These are phyloP conservation scores for Talaromyces pinophilus DNA, from an alignment of 2,329 filamentous ascomycete genomes.

Conservation along the genomic window DNA sequence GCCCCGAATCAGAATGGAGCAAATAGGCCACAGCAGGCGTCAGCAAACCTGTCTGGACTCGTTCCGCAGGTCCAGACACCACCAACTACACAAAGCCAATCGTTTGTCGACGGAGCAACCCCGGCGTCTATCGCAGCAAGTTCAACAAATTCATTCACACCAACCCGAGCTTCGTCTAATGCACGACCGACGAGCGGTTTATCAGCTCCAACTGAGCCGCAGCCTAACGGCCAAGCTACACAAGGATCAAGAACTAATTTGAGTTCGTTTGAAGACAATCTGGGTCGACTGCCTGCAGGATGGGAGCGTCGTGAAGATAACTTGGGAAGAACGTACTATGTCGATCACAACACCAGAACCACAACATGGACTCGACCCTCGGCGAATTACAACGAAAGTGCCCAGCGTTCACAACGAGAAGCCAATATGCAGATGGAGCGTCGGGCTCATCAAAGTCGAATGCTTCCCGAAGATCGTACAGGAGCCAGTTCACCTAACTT, in stretches of 20 bases:
- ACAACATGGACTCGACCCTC: conserved; percentile 95
- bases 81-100: conserved; percentile 32
- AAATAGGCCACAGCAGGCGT: conserved; percentile 38
- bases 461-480: conserved; percentile 91
- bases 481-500: conserved; percentile 88
- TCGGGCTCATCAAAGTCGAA: conserved; percentile 90
- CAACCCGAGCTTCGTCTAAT: conserved; percentile 39
- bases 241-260: conserved; percentile 58
- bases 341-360: conserved; percentile 94
- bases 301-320: conserved; percentile 98
- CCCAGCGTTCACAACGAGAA: conserved; percentile 77
- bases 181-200: conserved; percentile 44
- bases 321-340: conserved; percentile 92
- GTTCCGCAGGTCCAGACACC: conserved; percentile 35
- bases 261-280: conserved; percentile 94
- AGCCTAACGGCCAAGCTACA: conserved; percentile 33
- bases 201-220: conserved; percentile 41
- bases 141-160: conserved; percentile 33
- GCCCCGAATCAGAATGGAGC: conserved; percentile 54
- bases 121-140: conserved; percentile 17
- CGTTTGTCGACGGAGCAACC: conserved; percentile 29
- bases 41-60: conserved; percentile 44
- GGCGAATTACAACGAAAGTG: conserved; percentile 71
- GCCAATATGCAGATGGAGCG: conserved; percentile 91
- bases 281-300: conserved; percentile 84